Percentiles rank a stretch among this genome's conserved stretches.
These are phyloP conservation scores for Sugiyamaella chiloensis DNA, from an alignment of 805 yeast genomes.

Conservation along the genomic window DNA sequence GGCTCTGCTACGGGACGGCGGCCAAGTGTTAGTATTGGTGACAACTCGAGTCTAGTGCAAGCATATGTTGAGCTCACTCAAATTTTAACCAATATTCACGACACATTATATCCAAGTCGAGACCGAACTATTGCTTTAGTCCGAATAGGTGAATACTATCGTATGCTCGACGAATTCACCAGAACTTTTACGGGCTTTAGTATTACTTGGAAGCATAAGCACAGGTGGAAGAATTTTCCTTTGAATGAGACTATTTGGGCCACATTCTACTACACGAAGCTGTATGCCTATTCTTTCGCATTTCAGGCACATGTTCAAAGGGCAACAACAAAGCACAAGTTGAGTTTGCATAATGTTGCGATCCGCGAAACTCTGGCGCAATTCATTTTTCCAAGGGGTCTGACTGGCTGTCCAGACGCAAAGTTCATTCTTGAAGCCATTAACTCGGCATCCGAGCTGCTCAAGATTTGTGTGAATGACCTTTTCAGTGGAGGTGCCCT, in stretches of 20 bases:
- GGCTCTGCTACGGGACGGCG: neutral
- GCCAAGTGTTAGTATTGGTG: conserved; percentile 10
- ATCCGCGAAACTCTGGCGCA: neutral
- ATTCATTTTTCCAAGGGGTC: conserved; percentile 22
- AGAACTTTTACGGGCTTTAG: conserved; percentile 23
- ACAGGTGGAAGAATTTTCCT: conserved; percentile 21
- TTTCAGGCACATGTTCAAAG: conserved; percentile 24
- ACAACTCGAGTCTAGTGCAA: conserved; percentile 21
- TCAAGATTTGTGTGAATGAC: conserved; percentile 20
- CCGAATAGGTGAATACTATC: conserved; percentile 24
- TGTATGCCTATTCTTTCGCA: conserved; percentile 25
- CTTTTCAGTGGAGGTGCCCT: conserved; percentile 23
- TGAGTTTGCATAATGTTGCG: neutral
- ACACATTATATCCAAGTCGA: conserved; percentile 24
- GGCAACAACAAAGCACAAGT: conserved; percentile 5
- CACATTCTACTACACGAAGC: conserved; percentile 20
- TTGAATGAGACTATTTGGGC: conserved; percentile 23
- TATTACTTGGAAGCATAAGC: conserved; percentile 21
- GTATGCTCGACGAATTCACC: conserved; percentile 25
- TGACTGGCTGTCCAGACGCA: conserved; percentile 23
- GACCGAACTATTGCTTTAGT: conserved; percentile 26
- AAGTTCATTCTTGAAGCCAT: conserved; percentile 23
- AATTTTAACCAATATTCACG: conserved; percentile 26
- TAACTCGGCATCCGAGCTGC: conserved; percentile 20
- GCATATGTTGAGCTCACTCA: conserved; percentile 26